A percentile compares a stretch with the other conserved stretches of the same genome.
Evolutionary conservation across 2,329 filamentous ascomycete species (phyloP).

Genomic region (Arachnopeziza araneosa): DNA sequence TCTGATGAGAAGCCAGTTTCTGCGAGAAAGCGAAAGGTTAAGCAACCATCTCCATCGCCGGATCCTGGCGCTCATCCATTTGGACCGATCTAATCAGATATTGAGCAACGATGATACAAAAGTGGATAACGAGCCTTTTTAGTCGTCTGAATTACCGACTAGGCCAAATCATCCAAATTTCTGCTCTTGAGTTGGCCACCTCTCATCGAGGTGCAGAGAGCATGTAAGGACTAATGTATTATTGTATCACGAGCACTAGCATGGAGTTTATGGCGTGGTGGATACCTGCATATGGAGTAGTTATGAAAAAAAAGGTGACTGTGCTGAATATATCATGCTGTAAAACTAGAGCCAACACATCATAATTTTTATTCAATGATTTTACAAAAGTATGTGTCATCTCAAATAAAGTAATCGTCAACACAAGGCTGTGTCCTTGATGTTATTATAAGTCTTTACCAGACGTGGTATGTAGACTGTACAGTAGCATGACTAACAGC

Average conservation of each 20-base stretch:
- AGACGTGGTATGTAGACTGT: too few species aligned
- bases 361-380: not conserved
- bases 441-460: too few species aligned
- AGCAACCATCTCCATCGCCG: conserved; percentile 39
- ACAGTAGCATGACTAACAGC: too few species aligned
- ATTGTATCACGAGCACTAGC: not conserved
- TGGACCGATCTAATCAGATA: conserved; percentile 4
- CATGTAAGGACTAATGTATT: not conserved
- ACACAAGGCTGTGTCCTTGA: too few species aligned
- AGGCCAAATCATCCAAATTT: not conserved
- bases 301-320: not conserved
- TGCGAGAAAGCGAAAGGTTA: conserved; percentile 48
- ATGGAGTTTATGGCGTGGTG: not conserved
- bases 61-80: conserved; percentile 16
- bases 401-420: too few species aligned
- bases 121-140: not conserved
- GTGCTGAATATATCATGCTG: not conserved
- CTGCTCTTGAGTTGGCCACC: not conserved
- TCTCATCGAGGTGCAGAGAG: not conserved
- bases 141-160: not conserved
- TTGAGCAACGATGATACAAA: not conserved
- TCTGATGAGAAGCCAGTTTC: conserved; percentile 25
- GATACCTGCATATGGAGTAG: not conserved
- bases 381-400: not conserved
- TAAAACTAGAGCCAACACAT: not conserved